Evolutionary conservation across 2,329 filamentous ascomycete genomes (phyloP).

Genomic region (Hypoxylon sp.): DNA sequence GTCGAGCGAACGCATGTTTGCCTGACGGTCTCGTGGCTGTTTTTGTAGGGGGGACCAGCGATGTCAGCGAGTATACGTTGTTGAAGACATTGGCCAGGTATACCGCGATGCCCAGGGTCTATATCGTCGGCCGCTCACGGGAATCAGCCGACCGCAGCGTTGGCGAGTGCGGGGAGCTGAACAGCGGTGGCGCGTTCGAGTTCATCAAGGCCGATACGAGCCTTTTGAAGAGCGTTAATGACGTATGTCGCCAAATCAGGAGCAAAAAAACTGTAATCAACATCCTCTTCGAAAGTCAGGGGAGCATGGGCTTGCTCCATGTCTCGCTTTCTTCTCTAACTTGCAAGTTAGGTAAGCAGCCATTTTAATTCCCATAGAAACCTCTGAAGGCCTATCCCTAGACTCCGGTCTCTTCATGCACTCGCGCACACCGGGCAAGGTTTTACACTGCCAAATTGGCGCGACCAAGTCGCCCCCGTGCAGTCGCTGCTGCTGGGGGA

Average conservation of each 20-base stretch:
- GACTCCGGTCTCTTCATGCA: background rate
- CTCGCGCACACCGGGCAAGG: slow-evolving; percentile 6
- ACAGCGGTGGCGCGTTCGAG: background rate
- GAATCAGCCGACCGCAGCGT: background rate
- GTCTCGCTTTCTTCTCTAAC: background rate
- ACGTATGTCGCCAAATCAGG: background rate
- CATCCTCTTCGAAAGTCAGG: background rate
- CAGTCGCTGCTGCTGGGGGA: slow-evolving; percentile 31
- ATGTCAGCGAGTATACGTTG: background rate
- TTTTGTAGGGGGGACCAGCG: background rate
- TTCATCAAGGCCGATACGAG: background rate
- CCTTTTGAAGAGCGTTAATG: background rate
- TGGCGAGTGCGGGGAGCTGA: background rate
- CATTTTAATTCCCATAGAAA: background rate
- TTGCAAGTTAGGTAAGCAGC: background rate
- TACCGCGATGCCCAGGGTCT: background rate
- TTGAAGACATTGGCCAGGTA: background rate
- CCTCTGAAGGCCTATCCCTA: background rate
- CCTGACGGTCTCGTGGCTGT: background rate
- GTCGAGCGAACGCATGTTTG: background rate
- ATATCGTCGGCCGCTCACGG: background rate
- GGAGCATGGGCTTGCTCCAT: background rate
- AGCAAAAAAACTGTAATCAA: background rate
- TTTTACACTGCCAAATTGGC: slow-evolving; percentile 22
- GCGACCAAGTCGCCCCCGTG: slow-evolving; percentile 33